Evolutionary conservation across 139 green algal genomes (phyloP).

Genomic region (Haematococcus lacustris): DNA sequence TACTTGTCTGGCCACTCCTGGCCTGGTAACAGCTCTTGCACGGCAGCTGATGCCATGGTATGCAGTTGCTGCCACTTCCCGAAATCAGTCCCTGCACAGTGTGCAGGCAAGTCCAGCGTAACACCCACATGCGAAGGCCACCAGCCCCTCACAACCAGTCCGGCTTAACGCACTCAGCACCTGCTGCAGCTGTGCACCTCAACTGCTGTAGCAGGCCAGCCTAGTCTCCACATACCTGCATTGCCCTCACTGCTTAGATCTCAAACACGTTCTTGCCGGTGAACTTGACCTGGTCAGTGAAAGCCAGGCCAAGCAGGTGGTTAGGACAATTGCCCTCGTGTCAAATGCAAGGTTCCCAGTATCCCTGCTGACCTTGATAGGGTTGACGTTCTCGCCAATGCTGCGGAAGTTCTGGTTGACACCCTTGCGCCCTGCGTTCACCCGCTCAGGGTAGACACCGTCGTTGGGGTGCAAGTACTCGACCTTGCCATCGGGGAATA

Average conservation of each 20-base stretch:
- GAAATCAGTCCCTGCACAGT: too few species aligned
- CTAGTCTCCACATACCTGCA: background rate
- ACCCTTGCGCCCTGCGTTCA: slow-evolving; percentile 83
- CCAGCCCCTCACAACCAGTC: too few species aligned
- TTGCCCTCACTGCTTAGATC: slow-evolving; percentile 4
- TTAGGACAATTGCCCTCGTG: background rate
- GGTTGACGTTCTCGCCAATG: slow-evolving; percentile 95
- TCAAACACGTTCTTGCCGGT: slow-evolving; percentile 54
- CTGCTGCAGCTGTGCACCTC: too few species aligned
- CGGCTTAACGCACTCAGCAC: too few species aligned
- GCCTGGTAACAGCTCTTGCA: too few species aligned
- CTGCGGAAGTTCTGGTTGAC: slow-evolving; percentile 85
- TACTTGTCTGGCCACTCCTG: too few species aligned
- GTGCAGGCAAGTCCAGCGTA: too few species aligned
- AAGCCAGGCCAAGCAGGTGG: background rate
- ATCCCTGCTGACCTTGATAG: slow-evolving; percentile 47
- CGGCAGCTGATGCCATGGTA: too few species aligned
- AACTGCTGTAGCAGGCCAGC: too few species aligned
- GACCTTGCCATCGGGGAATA: slow-evolving; percentile 92
- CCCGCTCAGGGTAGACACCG: slow-evolving; percentile 98
- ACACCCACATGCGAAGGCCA: too few species aligned
- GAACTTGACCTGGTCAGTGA: slow-evolving; percentile 75
- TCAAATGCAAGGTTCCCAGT: background rate
- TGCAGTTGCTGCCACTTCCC: too few species aligned
- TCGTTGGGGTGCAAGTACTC: slow-evolving; percentile 99